phyloP scores from a whole-genome alignment of 768 basidiomycete genomes.

The Tulasnella sp. region DNA sequence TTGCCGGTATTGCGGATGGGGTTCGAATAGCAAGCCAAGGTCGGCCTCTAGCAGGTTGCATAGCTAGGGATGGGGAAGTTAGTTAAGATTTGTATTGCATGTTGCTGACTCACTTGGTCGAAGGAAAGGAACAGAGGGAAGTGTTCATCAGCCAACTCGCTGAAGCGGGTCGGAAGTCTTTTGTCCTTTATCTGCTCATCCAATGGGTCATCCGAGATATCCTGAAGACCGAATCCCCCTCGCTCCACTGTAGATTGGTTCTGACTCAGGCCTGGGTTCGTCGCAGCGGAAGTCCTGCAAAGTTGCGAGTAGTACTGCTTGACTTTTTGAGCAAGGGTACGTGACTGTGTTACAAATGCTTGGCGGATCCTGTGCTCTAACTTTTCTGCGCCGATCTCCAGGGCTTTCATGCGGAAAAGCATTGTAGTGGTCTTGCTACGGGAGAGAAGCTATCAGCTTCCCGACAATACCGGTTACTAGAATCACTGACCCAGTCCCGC shows the following conservation, averaged over 20 bases:
- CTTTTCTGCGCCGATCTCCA: conserved; percentile 9
- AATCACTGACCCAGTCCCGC: conserved; percentile 65
- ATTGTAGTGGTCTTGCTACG: conserved; percentile 18
- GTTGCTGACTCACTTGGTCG: conserved; percentile 36
- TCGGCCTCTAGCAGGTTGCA: conserved; percentile 41
- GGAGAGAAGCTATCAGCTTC: neutral
- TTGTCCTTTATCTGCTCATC: conserved; percentile 33
- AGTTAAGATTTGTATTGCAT: no score
- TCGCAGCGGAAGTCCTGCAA: no score
- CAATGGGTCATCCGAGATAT: no score
- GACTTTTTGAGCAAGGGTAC: conserved; percentile 56
- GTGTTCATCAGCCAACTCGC: conserved; percentile 43
- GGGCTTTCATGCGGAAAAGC: conserved; percentile 13
- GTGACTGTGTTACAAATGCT: conserved; percentile 17
- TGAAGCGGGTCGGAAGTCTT: conserved; percentile 39
- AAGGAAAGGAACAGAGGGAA: conserved; percentile 63
- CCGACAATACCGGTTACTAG: no score
- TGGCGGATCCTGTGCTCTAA: neutral
- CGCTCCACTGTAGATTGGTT: no score
- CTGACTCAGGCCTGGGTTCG: no score
- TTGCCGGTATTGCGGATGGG: neutral
- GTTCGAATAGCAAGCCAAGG: conserved; percentile 20
- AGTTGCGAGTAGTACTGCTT: conserved; percentile 40
- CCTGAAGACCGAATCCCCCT: no score
- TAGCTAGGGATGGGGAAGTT: conserved; percentile 27